A percentile compares a stretch with the other conserved stretches of the same genome.
Conservation (phyloP, 352 stramenopile genomes). For the Phytophthora foliorum region DNA sequence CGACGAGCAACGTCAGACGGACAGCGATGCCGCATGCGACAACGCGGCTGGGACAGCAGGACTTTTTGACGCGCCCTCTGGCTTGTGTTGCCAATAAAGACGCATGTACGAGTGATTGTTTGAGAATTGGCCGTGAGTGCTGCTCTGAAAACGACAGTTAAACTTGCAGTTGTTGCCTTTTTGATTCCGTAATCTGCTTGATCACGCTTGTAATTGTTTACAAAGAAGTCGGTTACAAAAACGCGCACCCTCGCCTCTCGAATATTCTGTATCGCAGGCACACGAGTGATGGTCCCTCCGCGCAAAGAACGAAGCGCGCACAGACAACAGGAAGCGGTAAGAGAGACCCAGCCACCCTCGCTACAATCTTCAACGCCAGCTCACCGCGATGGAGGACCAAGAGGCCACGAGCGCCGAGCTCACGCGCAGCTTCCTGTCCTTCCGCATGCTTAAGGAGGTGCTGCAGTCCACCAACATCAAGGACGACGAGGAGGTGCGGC, state of each 20-base stretch:
- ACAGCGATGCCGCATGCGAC: neutral
- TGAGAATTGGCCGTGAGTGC: neutral
- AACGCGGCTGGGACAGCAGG: neutral
- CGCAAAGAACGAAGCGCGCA: constrained; percentile 24
- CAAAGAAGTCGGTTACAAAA: constrained; percentile 4
- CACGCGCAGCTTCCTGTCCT: constrained; percentile 74
- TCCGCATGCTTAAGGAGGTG: constrained; percentile 81
- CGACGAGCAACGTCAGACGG: constrained; percentile 1
- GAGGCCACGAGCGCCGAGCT: constrained; percentile 44
- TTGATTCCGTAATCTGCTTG: neutral
- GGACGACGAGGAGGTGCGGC: constrained; percentile 78
- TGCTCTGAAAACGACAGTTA: neutral
- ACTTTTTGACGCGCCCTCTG: constrained; percentile 17
- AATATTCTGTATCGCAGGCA: constrained; percentile 8
- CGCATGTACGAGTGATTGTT: neutral
- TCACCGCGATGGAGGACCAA: constrained; percentile 37
- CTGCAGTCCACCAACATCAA: constrained; percentile 82
- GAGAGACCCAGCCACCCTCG: neutral
- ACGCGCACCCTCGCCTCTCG: neutral
- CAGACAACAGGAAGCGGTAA: constrained; percentile 14
- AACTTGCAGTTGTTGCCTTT: neutral
- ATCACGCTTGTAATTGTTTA: neutral
- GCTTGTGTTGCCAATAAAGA: neutral
- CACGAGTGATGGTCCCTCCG: constrained; percentile 37
- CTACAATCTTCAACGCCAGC: constrained; percentile 14